Percentiles rank a stretch among this genome's conserved stretches.
These are phyloP conservation scores for Neurospora intermedia DNA, from an alignment of 495 filamentous ascomycete species.

Conservation along the genomic window DNA sequence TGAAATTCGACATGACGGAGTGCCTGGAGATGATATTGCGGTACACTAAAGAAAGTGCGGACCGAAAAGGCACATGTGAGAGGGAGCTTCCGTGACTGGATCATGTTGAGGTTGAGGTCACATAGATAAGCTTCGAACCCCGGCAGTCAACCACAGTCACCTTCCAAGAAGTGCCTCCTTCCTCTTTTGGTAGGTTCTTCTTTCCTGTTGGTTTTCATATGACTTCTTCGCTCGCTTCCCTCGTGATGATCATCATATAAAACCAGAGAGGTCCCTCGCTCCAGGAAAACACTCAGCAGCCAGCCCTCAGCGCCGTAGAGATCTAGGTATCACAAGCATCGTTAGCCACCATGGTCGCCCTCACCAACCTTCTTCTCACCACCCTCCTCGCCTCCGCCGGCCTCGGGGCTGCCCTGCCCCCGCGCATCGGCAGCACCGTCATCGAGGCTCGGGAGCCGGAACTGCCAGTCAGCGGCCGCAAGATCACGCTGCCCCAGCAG, in stretches of 20 bases:
- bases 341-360: conserved; percentile 5
- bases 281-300: neutral
- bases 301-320: neutral
- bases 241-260: neutral
- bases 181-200: neutral
- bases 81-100: neutral
- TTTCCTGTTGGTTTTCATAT: neutral
- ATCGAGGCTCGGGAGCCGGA: neutral
- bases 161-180: neutral
- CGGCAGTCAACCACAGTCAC: neutral
- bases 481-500: conserved; percentile 41
- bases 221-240: neutral
- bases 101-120: neutral
- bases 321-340: neutral
- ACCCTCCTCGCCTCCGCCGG: conserved; percentile 10
- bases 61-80: neutral
- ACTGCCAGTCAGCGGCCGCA: neutral
- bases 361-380: conserved; percentile 13
- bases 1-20: neutral
- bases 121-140: neutral
- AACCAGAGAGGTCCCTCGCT: neutral
- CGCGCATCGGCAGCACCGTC: conserved; percentile 19
- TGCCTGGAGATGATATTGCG: neutral
- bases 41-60: no score
- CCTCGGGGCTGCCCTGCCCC: conserved; percentile 19